Base-by-base conservation (phyloP, 2,329 filamentous ascomycete species). In the Trichoderma afroharzianum region DNA sequence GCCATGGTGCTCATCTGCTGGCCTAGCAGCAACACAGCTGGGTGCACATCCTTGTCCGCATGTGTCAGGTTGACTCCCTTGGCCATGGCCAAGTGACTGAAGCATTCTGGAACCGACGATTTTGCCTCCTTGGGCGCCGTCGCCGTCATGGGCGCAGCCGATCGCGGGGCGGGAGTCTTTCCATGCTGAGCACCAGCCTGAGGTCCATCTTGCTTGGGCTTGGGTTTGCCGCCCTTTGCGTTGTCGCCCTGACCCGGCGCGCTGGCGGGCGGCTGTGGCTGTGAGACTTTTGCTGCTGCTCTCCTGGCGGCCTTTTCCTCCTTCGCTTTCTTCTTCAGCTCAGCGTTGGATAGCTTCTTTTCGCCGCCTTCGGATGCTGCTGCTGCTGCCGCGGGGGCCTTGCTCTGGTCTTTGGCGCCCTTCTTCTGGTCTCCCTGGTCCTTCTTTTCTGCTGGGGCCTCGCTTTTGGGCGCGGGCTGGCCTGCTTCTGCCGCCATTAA, bases 1-100 rank as follows among this genome's bases (percentile, higher is more conserved):
- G 91, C 88, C 82, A 98, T 98, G 72, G 91, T 91, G 76, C 92
- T 92, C 87, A 98, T 94, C 82, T 98, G 93, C 80, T 98, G 88
- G 9, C 95, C 96, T 61, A 98, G 85, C 1, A 92, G 90, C 74
- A 98, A 84, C 2, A 99, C 90, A 1, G 93, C 90, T 3, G 95
- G 94, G 79, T 98, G 93, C 24, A 98, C 93, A 85, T 92, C 83
- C 88, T 91, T 83, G 88, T 93, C 85, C 84, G 93, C 80, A 73
- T 88, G 83, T 3, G 85, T 84, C 73, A 87, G 84, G 21, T 83
- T 79, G 77, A 88, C 84, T 74, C 87, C 84, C 79, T 83, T 86
- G 24, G 88, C 87, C 81, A 93, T 91, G 77, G 93, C 92, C 67
- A 97, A 82, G 82, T 97, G 94, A 76, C 93, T 93, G 82, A 98